Percentiles rank a stretch among this genome's conserved stretches.
Evolutionary conservation across 2,329 filamentous ascomycete genomes (phyloP).

Genomic region (Fusarium tupiense): DNA sequence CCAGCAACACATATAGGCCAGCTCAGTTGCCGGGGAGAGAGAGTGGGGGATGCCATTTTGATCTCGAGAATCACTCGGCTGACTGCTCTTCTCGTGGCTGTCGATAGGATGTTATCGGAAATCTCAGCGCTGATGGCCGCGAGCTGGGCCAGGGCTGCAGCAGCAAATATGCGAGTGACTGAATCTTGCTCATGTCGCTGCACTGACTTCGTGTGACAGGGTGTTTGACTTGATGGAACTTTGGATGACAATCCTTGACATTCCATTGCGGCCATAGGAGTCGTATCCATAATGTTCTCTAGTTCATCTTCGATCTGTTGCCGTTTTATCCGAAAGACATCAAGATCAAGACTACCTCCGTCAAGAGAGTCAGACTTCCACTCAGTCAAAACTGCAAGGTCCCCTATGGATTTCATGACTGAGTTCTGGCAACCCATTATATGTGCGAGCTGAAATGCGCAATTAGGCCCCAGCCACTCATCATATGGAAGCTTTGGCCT

Average conservation of each 20-base stretch:
- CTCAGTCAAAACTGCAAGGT: neutral
- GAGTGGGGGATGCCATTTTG: neutral
- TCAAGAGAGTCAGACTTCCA: fast-evolving
- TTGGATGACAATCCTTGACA: fast-evolving
- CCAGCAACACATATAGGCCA: neutral
- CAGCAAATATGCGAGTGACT: neutral
- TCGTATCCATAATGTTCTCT: neutral
- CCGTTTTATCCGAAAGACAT: fast-evolving
- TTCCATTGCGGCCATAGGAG: neutral
- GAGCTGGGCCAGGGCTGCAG: neutral
- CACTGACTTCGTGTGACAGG: neutral
- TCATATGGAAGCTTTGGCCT: neutral
- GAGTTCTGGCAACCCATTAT: neutral
- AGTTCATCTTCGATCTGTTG: neutral
- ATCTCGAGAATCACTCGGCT: neutral
- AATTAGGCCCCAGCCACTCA: neutral
- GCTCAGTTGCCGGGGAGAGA: neutral
- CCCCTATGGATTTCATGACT: neutral
- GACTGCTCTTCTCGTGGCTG: neutral
- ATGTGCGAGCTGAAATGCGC: neutral
- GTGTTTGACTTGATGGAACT: neutral
- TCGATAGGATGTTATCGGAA: fast-evolving
- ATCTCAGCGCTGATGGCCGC: neutral
- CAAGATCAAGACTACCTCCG: fast-evolving
- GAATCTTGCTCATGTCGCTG: neutral